Evolutionary conservation across 257 asterid genomes (phyloP), one percentile per base, ranked within the genome.

Genomic region (Verbena officinalis): DNA sequence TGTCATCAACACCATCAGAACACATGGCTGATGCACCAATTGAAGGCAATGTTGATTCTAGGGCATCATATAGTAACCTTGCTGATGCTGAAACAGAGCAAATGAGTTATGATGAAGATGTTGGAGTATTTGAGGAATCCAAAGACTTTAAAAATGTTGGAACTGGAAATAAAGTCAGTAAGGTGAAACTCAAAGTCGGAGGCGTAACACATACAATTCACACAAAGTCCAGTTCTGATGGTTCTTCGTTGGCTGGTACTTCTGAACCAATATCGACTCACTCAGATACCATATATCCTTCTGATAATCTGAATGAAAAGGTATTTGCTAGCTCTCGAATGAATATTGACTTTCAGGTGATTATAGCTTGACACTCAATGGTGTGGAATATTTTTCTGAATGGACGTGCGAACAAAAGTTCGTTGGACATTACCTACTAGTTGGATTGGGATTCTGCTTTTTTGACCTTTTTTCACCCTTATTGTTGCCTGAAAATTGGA

Each of bases 161-260:
- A 67, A 56, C 19, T 45, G 77, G 65, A 34, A 84, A 63, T 53
- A 86, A 77, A 81, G 61, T 84, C 54, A 86, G 66, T 76, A 84
- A 70, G 76, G 85, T 89, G 13, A 86, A 77, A 73, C 97, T 89
- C 69, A 89, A 89, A 78, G 86, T 89, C 64, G 97, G 97, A 23
- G 91, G 94, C 76, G 91, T 86, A 60, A 83, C 93, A 4, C 88
- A 73, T 65, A 84, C 91, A 23, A 77, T 89, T 73, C 85, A 84
- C 64, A 54, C 84, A 12, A 78, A 61, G 61, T 72, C 83, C 51
- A 70, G 73, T 69, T 67, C 86, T 4, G 73, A 71, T 33, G 76
- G 74, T 75, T 83, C 88, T n/a, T 77, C 86, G 4, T 48, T 67
- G 45, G 77, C 78, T 68, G 90, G 83, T 48, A 72, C 81, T 64